Base-by-base conservation (phyloP, 345 rosid genomes). In the Euphorbia lathyris region DNA sequence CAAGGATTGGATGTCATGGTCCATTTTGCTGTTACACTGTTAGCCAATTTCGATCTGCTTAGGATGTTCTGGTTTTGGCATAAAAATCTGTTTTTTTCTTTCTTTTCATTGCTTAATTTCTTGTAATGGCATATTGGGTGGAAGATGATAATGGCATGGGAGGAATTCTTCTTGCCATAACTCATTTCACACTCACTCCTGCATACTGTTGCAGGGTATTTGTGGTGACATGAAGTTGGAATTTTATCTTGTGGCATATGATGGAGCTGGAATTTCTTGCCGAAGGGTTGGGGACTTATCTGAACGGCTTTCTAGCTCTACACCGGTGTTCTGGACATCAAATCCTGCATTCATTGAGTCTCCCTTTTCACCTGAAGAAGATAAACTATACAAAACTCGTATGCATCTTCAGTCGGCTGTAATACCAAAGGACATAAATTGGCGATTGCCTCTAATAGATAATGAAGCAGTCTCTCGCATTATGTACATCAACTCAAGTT, bases 291-390 rank as follows among this genome's bases (percentile, higher is more conserved):
- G 85, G 32, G 87, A 88, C 78, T 69, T 85, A 43, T 74, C 84
- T 3, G 83, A 85, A 34, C 59, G 79, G 56, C 79, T 79, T 25
- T 61, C 87, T 58, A 78, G 81, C 56, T 65, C 63, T 56, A 50
- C 83, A 36, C 93, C 89, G 8, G 93, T 91, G 72, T 90, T 94
- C 47, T 88, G 97, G 97, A 85, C 92, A 50, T 81, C 85, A 30
- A 76, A 77, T 66, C 86, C 88, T 42, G 69, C 65, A 3, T 78
- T 78, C 20, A 63, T 84, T 3, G 63, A 74, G 63, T 74, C 81
- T 13, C 93, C 93, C 16, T 79, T 88, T 72, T 78, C 93, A 23
- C 65, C 66, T 0, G 88, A 82, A 66, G 97, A 91, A 70, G 83
- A 77, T 58, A n/a, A 73, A 69, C 23, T 90, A 27, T 81, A 83